phyloP scores from a whole-genome alignment of 2,329 filamentous ascomycete species.

The Venturia nashicola region DNA sequence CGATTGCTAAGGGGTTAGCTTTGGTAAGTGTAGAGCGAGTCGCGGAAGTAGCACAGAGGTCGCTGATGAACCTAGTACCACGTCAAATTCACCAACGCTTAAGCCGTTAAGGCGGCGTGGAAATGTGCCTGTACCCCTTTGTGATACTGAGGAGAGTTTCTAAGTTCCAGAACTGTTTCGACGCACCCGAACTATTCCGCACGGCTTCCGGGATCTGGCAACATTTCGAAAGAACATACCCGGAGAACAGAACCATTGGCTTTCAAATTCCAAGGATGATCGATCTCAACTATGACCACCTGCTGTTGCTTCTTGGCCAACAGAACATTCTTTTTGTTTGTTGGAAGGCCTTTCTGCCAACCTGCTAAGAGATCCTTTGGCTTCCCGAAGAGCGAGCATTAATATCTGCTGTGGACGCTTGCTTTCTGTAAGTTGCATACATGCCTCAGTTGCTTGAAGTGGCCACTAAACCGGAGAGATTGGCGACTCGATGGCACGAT shows the following conservation, averaged over 20 bases:
- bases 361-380: no score
- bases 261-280: neutral
- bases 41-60: no score
- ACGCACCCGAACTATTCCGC: neutral
- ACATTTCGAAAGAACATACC: neutral
- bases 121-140: no score
- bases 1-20: conserved; percentile 29
- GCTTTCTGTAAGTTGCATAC: no score
- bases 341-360: no score
- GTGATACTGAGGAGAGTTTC: neutral
- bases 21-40: conserved; percentile 18
- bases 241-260: neutral
- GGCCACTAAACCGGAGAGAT: no score
- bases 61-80: conserved; percentile 1
- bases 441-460: no score
- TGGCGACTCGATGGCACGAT: no score
- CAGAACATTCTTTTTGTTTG: no score
- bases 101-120: neutral
- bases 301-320: neutral
- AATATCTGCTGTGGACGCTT: no score
- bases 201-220: neutral
- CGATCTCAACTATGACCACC: neutral
- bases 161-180: neutral
- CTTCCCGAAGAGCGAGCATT: no score
- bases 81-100: conserved; percentile 2